Evolutionary conservation across 352 stramenopile species (phyloP), one percentile per base, ranked within the genome.

Genomic region (Globisporangium ultimum): DNA sequence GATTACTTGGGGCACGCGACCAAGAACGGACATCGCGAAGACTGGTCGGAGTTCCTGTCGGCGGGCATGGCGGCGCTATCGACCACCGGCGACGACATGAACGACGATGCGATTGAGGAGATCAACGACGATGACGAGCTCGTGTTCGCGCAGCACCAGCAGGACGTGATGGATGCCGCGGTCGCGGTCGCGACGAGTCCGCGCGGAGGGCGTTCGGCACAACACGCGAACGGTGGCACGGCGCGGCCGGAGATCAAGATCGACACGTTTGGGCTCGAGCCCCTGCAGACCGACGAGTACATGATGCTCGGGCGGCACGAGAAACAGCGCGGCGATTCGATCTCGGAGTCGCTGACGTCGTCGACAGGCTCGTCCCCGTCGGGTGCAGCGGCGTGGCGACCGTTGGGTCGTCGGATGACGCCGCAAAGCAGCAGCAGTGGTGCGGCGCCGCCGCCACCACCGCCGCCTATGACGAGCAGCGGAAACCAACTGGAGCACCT

Each of bases 41-140:
- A 88, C 52, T 88, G 78, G 78, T 72, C 76, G 14, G 67, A 80
- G 50, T 86, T 87, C 55, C 62, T 88, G 47, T 85, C 78, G 14
- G 76, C 74, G n/a, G 84, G 78, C 64, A 80, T 88, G 74, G 71
- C 68, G 62, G 78, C 76, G 55, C 62, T 88, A 20, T 71, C 71
- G 46, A 85, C 74, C 11, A 41, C 54, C 8, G 74, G 80, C 38
- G 41, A 70, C 13, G 68, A 78, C 28, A 53, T 52, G 24, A 20
- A 5, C 12, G 52, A 55, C 28, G 34, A 40, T 14, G 14, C 13
- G 50, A 57, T 28, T 24, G 51, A 43, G 17, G 48, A 34, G 32
- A 48, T 41, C 22, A 15, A 24, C 12, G 54, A 52, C 21, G 58
- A 45, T 48, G 61, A 56, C 43, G 53, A 61, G 17, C 53, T 53